phyloP scores from a whole-genome alignment of 768 basidiomycete genomes.

The Calocybe indica region DNA sequence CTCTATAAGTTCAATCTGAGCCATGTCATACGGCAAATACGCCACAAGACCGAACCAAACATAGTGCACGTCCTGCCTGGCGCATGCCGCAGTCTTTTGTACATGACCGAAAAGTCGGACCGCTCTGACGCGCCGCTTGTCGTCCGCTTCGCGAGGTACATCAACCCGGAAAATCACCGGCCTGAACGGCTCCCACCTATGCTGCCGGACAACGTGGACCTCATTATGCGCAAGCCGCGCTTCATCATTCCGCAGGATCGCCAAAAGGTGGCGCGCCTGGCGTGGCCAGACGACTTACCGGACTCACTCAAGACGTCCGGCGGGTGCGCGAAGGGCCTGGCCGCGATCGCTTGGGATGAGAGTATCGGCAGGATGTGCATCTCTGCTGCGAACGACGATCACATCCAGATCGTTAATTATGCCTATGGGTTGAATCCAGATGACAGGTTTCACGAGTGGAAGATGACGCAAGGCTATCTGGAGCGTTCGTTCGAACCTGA shows the following conservation, averaged over 20 bases:
- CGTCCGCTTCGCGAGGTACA: constrained; percentile 31
- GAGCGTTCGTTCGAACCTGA: too few relatives aligned
- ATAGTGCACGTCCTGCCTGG: constrained; percentile 34
- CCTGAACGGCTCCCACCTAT: constrained; percentile 12
- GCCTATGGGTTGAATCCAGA: constrained; percentile 23
- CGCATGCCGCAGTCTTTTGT: constrained; percentile 35
- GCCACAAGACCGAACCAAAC: constrained; percentile 18
- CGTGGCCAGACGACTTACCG: too few relatives aligned
- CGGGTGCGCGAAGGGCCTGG: constrained; percentile 23
- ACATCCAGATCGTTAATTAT: constrained; percentile 45
- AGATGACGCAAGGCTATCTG: constrained; percentile 8
- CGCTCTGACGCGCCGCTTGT: constrained; percentile 26
- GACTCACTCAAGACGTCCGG: too few relatives aligned
- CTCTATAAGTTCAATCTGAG: constrained; percentile 18
- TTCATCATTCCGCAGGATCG: constrained; percentile 6
- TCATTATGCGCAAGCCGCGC: constrained; percentile 4
- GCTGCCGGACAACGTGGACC: constrained; percentile 6
- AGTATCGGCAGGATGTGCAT: constrained; percentile 54
- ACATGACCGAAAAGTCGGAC: constrained; percentile 25
- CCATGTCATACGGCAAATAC: constrained; percentile 18
- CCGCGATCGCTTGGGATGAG: constrained; percentile 63
- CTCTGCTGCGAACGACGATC: constrained; percentile 31
- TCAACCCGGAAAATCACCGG: constrained; percentile 21
- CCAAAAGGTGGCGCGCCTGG: constrained; percentile 2
- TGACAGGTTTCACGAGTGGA: constrained; percentile 22